Base-by-base conservation (phyloP, 2,329 filamentous ascomycete genomes). In the Graphilbum fragrans region DNA sequence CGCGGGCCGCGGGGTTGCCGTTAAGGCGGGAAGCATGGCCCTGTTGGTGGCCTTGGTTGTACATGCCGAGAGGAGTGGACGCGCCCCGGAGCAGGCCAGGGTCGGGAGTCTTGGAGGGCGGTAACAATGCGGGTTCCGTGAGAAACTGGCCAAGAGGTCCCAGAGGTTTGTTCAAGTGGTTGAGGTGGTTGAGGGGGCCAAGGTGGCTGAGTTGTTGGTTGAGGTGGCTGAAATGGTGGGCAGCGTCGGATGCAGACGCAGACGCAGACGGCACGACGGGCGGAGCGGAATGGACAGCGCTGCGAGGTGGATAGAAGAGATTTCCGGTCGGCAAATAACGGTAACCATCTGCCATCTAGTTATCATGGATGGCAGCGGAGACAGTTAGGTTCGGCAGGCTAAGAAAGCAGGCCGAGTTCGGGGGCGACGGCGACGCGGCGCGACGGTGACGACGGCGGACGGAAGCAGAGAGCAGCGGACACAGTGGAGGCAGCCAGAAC, bases 11-110 rank as follows among this genome's bases (percentile, higher is more conserved):
- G 22, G 73, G 72, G 48, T 77, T 77, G 53, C 80, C 82, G 63
- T 86, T 87, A 61, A 86, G 73, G 63, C 84, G 79, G 63, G 74
- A 74, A 65, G 80, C 80, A 58, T 86, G 82, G 58, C 77, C 77
- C 64, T 80, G 78, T 58, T 83, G 78, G 58, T 74, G 78, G 57
- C 70, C 70, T 60, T 84, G 79, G 56, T 76, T 77, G 69, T 81
- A 87, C 82, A 87, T 87, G 59, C 70, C 70, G 60, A 56, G 55
- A 21, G 49, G 41, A 47, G 53, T 52, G 41, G 54, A 54, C 41
- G 52, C 63, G 51, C 45, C 50, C 39, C 54, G 53, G n/a, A n/a
- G n/a, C 35, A 55, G 51, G 52, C 49, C 49, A 42, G 47, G 52
- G 41, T 53, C 50, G 35, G 55, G 49, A 8, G 52, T 50, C 42